Percentiles rank a stretch among this genome's conserved stretches.
Evolutionary conservation across 805 yeast genomes (phyloP).

Genomic region (Teunomyces atbi): DNA sequence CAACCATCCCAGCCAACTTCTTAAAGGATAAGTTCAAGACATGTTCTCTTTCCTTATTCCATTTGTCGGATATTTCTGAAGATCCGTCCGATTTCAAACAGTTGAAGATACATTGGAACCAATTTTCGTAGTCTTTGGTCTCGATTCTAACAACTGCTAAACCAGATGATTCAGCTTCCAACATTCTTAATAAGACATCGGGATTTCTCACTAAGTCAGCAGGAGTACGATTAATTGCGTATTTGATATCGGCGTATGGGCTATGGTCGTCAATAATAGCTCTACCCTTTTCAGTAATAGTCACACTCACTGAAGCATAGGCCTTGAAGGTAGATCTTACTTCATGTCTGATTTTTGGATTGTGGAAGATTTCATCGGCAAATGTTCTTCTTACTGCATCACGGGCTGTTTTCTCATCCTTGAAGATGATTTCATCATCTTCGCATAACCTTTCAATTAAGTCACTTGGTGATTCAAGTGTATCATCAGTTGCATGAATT

Average conservation of each 20-base stretch:
- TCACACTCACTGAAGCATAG: slow-evolving; percentile 68
- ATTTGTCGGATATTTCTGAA: slow-evolving; percentile 68
- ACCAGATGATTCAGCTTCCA: slow-evolving; percentile 84
- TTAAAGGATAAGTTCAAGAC: slow-evolving; percentile 68
- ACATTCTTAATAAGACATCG: slow-evolving; percentile 81
- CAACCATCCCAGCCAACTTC: slow-evolving; percentile 62
- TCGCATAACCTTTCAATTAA: slow-evolving; percentile 48
- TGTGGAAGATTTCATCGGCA: slow-evolving; percentile 76
- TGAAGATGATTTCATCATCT: slow-evolving; percentile 50
- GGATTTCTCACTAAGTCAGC: slow-evolving; percentile 74
- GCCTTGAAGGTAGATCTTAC: slow-evolving; percentile 60
- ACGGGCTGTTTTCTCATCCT: slow-evolving; percentile 59
- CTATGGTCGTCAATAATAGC: slow-evolving; percentile 75
- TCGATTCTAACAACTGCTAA: slow-evolving; percentile 64
- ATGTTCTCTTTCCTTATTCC: slow-evolving; percentile 75
- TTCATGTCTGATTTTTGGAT: slow-evolving; percentile 74
- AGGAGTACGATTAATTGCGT: slow-evolving; percentile 78
- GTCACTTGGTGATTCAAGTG: slow-evolving; percentile 57
- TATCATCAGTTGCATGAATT: slow-evolving; percentile 71
- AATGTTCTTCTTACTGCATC: slow-evolving; percentile 72
- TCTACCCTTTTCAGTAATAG: slow-evolving; percentile 70
- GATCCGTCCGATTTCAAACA: slow-evolving; percentile 74
- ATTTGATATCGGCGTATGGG: slow-evolving; percentile 86
- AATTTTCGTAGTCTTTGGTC: slow-evolving; percentile 42
- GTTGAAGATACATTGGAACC: slow-evolving; percentile 43